Conservation (phyloP, 768 basidiomycete genomes). For the Mycena latifolia region DNA sequence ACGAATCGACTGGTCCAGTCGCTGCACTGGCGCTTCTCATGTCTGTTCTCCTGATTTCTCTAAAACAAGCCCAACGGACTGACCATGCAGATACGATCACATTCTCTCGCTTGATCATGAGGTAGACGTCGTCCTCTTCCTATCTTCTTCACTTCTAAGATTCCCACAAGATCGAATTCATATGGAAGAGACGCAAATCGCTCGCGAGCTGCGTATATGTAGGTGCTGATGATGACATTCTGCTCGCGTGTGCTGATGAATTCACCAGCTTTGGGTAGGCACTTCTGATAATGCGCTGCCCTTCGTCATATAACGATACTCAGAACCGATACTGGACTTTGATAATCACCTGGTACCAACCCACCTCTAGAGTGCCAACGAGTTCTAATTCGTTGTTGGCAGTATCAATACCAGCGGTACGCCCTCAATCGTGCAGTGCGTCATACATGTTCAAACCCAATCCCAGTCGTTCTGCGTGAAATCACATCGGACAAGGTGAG, state of each 20-base stretch:
- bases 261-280: constrained; percentile 21
- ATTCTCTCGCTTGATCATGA: constrained; percentile 17
- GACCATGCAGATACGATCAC: constrained; percentile 14
- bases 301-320: neutral
- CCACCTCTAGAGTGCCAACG: neutral
- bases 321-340: constrained; percentile 27
- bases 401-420: constrained; percentile 25
- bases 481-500: constrained; percentile 15
- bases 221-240: neutral
- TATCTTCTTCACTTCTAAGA: neutral
- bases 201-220: constrained; percentile 24
- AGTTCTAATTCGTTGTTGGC: no score
- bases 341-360: constrained; percentile 16
- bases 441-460: neutral
- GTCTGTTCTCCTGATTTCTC: neutral
- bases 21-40: constrained; percentile 18
- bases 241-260: neutral
- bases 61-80: neutral
- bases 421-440: no score
- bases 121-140: neutral
- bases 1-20: constrained; percentile 1
- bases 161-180: constrained; percentile 9
- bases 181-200: constrained; percentile 22
- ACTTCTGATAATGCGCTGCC: neutral
- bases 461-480: constrained; percentile 13